Base-by-base conservation (phyloP, 495 filamentous ascomycete genomes). In the Geoglossum glabrum region DNA sequence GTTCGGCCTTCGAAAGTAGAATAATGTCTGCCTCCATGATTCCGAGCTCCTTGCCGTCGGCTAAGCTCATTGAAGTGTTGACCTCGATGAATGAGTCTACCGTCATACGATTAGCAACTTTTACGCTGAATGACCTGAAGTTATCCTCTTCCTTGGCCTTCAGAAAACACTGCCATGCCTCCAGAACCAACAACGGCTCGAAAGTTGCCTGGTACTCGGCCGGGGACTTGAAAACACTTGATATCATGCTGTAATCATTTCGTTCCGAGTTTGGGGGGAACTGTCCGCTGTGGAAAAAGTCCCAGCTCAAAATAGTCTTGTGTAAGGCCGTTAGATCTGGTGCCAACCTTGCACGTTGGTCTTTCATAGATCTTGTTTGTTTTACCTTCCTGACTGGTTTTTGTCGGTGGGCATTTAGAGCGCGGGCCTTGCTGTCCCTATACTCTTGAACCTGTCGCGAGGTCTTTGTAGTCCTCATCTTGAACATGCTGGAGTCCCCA, bases 51-150 rank as follows among this genome's bases (percentile, higher is more conserved):
- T 84, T 85, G 60, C 79, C 81, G 33, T 83, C 79, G 5, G 66
- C 63, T 27, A 76, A 73, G n/a, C 81, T 75, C 69, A 96, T 83
- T 0, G 80, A 79, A 26, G 83, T 87, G 65, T 85, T 87, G 43
- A 98, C 79, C 70, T 98, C 93, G 60, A 95, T 78, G 65, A 95
- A 95, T 25, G 82, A 81, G 69, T 98, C 93, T 9, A 97, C 88
- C 36, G 81, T 87, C 66, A 92, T 79, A 45, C 90, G 84, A 62
- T 82, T 90, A 49, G 84, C 77, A 11, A 97, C 72, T 57, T 87
- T 93, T 64, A 96, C 78, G 55, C 88, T 86, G 60, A 92, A 86
- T 0, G 83, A 74, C 58, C 82, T 86, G 64, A 81, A 82, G 26
- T 73, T 81, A 15, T 79, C 78, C 68, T 98, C 93, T 64, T 98